These are phyloP conservation scores for Eremochloa ophiuroides DNA, from an alignment of 176 grass and related monocot species.

Conservation along the genomic window DNA sequence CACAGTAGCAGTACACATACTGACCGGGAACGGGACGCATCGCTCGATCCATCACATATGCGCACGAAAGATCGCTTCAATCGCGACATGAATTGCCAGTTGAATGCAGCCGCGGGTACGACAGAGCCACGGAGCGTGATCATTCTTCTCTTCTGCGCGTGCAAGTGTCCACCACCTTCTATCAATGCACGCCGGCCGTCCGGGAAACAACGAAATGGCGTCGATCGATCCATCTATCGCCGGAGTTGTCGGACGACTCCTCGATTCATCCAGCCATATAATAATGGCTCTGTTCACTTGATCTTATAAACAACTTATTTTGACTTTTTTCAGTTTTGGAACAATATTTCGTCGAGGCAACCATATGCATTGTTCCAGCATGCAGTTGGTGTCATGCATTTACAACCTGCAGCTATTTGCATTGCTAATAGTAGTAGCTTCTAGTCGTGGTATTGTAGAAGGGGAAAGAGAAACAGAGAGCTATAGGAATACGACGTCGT, in stretches of 20 bases:
- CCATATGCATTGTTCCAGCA: neutral
- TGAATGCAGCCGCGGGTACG: slow-evolving; percentile 27
- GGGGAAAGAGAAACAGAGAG: neutral
- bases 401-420: neutral
- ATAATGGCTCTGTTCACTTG: too few species aligned
- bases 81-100: slow-evolving; percentile 21
- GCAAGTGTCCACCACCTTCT: neutral
- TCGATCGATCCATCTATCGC: neutral
- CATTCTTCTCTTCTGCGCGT: slow-evolving; percentile 30
- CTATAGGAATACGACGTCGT: neutral
- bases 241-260: neutral
- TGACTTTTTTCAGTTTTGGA: too few species aligned
- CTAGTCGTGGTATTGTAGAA: neutral
- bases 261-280: neutral
- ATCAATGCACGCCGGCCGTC: neutral
- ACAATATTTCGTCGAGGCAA: neutral
- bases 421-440: neutral
- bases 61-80: slow-evolving; percentile 29
- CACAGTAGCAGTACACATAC: neutral
- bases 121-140: slow-evolving; percentile 3
- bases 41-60: neutral
- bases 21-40: neutral
- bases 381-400: neutral
- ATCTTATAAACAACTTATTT: too few species aligned
- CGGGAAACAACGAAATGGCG: neutral